phyloP scores from a whole-genome alignment of 345 rosid genomes.

The Gossypium raimondii region DNA sequence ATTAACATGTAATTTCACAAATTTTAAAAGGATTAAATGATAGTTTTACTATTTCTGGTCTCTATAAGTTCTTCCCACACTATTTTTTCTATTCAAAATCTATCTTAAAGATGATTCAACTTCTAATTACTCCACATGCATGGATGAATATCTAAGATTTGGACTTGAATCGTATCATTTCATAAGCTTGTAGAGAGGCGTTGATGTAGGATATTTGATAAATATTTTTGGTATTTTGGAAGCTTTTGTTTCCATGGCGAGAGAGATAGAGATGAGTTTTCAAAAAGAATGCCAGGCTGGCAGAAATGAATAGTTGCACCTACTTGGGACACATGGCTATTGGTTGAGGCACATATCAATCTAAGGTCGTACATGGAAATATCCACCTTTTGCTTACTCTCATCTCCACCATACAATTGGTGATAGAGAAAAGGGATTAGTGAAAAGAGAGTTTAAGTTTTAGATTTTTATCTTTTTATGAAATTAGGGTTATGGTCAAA shows the following conservation, averaged over 20 bases:
- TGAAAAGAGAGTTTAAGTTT: neutral
- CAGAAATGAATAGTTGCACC: constrained; percentile 31
- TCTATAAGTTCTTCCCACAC: too few relatives aligned
- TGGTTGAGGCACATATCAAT: constrained; percentile 5
- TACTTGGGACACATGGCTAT: constrained; percentile 23
- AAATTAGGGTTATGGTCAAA: neutral
- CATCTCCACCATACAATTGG: neutral
- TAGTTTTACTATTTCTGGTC: too few relatives aligned
- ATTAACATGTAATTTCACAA: too few relatives aligned
- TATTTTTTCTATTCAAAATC: too few relatives aligned
- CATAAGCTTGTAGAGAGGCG: too few relatives aligned
- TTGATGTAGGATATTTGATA: too few relatives aligned
- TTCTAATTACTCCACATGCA: too few relatives aligned
- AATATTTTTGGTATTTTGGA: neutral
- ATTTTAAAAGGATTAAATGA: too few relatives aligned
- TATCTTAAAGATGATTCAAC: too few relatives aligned
- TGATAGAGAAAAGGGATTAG: neutral
- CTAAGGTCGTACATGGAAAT: constrained; percentile 7
- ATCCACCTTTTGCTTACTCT: neutral
- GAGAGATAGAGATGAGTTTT: neutral
- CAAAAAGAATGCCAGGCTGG: constrained; percentile 27
- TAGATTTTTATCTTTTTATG: too few relatives aligned
- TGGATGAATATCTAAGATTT: too few relatives aligned
- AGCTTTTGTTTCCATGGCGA: neutral
- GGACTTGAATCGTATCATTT: too few relatives aligned